Conservation (phyloP, 176 grass and related monocot species). For the Themeda triandra region DNA sequence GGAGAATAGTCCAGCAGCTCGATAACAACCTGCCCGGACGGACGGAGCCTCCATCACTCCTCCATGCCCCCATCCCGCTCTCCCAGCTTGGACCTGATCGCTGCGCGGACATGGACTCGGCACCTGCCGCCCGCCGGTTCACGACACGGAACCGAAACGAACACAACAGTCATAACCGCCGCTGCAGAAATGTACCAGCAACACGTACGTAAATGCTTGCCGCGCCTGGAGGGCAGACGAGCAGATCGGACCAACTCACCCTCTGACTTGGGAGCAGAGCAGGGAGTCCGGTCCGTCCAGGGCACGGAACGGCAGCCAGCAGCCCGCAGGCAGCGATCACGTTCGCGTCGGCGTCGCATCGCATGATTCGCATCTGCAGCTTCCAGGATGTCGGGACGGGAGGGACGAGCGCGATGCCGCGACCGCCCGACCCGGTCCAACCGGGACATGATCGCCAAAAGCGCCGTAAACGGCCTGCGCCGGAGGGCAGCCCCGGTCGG, state of each 20-base stretch:
- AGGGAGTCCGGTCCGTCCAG: background rate
- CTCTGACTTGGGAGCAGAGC: background rate
- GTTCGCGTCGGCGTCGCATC: too few species aligned
- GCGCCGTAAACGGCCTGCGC: background rate
- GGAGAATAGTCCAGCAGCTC: background rate
- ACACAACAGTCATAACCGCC: background rate
- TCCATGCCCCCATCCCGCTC: background rate
- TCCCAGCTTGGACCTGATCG: background rate
- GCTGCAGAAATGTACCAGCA: background rate
- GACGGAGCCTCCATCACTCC: background rate
- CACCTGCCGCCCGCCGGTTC: background rate
- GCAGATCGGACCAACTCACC: too few species aligned
- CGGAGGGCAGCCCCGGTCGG: constrained; percentile 6
- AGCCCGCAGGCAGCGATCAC: too few species aligned
- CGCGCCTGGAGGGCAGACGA: background rate
- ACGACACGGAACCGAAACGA: background rate
- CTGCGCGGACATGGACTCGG: background rate
- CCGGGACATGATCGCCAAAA: background rate
- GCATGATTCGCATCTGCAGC: too few species aligned
- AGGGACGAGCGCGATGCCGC: background rate
- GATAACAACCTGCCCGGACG: background rate
- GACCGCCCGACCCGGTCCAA: background rate
- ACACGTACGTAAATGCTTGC: background rate
- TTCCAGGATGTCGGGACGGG: background rate
- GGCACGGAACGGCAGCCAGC: background rate